A percentile compares a stretch with the other conserved stretches of the same genome.
These are phyloP conservation scores for Aspergillus awamori DNA, from an alignment of 2,329 filamentous ascomycete species.

Conservation along the genomic window DNA sequence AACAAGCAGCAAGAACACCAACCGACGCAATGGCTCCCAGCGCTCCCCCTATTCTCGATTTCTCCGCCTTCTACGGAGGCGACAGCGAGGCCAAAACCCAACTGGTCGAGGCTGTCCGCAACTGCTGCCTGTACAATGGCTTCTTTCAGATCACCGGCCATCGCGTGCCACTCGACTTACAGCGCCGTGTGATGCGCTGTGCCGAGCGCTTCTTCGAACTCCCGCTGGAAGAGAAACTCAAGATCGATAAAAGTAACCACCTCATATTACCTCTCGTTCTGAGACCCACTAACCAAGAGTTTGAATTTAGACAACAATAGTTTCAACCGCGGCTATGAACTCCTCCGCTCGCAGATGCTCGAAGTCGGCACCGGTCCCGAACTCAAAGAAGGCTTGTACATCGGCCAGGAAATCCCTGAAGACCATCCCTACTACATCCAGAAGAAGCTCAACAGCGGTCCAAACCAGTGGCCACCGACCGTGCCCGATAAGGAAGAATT, in stretches of 20 bases:
- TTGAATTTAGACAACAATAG: slow-evolving; percentile 37
- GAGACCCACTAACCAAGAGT: neutral
- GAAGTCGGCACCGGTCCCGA: slow-evolving; percentile 48
- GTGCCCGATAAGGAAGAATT: slow-evolving; percentile 35
- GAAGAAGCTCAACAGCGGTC: slow-evolving; percentile 44
- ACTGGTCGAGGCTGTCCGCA: slow-evolving; percentile 31
- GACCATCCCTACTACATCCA: slow-evolving; percentile 43
- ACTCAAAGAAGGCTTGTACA: slow-evolving; percentile 49
- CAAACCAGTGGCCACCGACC: slow-evolving; percentile 45
- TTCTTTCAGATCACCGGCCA: slow-evolving; percentile 53
- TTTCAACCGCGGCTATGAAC: slow-evolving; percentile 50
- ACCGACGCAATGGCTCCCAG: slow-evolving; percentile 26
- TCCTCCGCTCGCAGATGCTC: slow-evolving; percentile 47
- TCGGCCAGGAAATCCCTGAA: slow-evolving; percentile 46
- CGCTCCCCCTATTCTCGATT: slow-evolving; percentile 40
- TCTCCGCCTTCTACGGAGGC: slow-evolving; percentile 36
- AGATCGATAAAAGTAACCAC: slow-evolving; percentile 35
- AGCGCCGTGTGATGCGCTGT: slow-evolving; percentile 42
- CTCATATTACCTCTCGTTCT: neutral
- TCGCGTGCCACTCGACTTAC: slow-evolving; percentile 41
- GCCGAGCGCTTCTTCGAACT: slow-evolving; percentile 47
- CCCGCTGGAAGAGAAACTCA: slow-evolving; percentile 46
- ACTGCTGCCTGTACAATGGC: slow-evolving; percentile 37
- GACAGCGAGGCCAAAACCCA: slow-evolving; percentile 33
- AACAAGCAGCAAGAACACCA: neutral